Base-by-base conservation (phyloP, 805 yeast genomes). In the Wickerhamomyces subpelliculosus region DNA sequence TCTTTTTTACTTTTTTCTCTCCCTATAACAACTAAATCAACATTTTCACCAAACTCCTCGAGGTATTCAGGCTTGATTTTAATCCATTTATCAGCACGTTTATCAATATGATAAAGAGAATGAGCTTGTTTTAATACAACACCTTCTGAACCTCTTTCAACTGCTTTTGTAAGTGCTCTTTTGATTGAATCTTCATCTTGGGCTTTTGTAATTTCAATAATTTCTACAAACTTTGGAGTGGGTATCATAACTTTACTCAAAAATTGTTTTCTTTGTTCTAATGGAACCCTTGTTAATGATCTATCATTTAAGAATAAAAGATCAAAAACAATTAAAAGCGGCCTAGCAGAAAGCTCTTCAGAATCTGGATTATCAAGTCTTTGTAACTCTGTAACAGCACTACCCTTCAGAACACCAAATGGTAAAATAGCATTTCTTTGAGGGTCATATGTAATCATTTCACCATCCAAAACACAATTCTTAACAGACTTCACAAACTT, bases 1-100 rank as follows among this genome's bases (percentile, higher is more conserved):
- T 64, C 67, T 34, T 90, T 90, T 18, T 73, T 69, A 0, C 86
- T 87, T 14, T 78, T 78, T 39, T 75, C 78, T 39, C 79, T 81
- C 0, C 97, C 98, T 40, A 89, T 78, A 0, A 90, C 73, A 3
- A 79, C 65, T 34, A 88, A 56, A 57, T 90, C 97, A 44, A 88
- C 64, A 50, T 84, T 84, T 45, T 88, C 95, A 9, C 96, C 96
- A 57, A 84, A 83, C 41, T 82, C 86, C 39, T 78, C 82, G 37
- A 88, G 64, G 53, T 88, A 89, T 48, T 89, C 96, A 0, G 97
- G 97, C 56, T 90, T 90, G 2, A 90, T 73, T 52, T 90, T 90
- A 13, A 87, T 65, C 96, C 97, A 90, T n/a, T 69, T 61, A 14
- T 71, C 73, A 31, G 70, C 68, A 35, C 87, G 62, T 25, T 70